A percentile compares a stretch with the other conserved stretches of the same genome.
Evolutionary conservation across 805 yeast genomes (phyloP).

Genomic region (Metschnikowia rubicola): DNA sequence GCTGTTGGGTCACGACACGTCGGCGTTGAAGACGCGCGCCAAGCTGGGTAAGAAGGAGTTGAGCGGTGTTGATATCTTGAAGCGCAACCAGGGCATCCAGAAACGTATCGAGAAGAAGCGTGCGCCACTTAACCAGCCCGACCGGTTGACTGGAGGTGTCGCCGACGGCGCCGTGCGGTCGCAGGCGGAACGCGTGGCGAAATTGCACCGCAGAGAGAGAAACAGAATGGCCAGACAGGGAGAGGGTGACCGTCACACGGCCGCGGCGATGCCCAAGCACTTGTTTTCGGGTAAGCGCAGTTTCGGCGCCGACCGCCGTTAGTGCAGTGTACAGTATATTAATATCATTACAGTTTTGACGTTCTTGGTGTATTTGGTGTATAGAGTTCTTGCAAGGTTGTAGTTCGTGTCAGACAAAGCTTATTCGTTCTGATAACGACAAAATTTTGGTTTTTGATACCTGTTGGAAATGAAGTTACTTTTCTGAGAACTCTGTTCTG

Average conservation of each 20-base stretch:
- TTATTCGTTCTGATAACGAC: no score
- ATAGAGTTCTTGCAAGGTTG: no score
- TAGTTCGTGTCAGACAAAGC: no score
- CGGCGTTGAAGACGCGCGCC: conserved; percentile 46
- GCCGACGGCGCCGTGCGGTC: conserved; percentile 74
- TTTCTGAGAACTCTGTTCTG: no score
- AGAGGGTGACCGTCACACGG: conserved; percentile 90
- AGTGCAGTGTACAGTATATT: conserved; percentile 15
- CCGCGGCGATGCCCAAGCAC: conserved; percentile 88
- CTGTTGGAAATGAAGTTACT: no score
- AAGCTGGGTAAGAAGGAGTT: conserved; percentile 33
- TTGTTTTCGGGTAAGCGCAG: conserved; percentile 96
- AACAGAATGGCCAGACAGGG: conserved; percentile 89
- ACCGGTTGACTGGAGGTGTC: conserved; percentile 84
- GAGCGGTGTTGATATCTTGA: conserved; percentile 79
- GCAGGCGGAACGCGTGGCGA: conserved; percentile 83
- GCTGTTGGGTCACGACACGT: conserved; percentile 83
- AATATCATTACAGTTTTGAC: no score
- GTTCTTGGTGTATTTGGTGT: no score
- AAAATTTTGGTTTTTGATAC: no score
- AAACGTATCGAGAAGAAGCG: conserved; percentile 42
- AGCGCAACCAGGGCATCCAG: conserved; percentile 47
- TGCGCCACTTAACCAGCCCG: conserved; percentile 59
- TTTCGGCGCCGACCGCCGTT: conserved; percentile 90
- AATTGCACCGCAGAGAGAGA: conserved; percentile 89